Percentiles rank a stretch among this genome's conserved stretches.
Conservation (phyloP, 2,329 filamentous ascomycete genomes). For the Colletotrichum coccodes region DNA sequence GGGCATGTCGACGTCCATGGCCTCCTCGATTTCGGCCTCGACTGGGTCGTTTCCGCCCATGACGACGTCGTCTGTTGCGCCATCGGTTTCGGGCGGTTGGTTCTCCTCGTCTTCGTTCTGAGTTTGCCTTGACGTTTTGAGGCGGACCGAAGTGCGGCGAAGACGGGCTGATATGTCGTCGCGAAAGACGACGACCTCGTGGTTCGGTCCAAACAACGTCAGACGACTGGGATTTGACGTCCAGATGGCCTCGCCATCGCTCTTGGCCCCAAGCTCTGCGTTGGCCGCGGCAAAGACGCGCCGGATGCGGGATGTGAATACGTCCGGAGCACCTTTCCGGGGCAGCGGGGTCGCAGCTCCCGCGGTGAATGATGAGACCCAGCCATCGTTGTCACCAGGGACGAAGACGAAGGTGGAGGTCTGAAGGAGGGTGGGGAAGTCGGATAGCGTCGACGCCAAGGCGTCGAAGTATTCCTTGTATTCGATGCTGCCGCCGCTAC, state of each 20-base stretch:
- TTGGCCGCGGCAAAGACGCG: slow-evolving; percentile 84
- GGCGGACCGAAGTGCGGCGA: slow-evolving; percentile 78
- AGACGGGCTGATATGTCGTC: slow-evolving; percentile 88
- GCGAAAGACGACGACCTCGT: slow-evolving; percentile 87
- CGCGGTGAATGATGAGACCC: slow-evolving; percentile 86
- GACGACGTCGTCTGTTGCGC: slow-evolving; percentile 39
- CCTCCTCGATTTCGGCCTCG: slow-evolving; percentile 36
- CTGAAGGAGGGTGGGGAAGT: slow-evolving; percentile 84
- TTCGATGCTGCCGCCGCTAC: slow-evolving; percentile 85
- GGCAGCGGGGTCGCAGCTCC: slow-evolving; percentile 79
- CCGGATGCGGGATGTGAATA: slow-evolving; percentile 90
- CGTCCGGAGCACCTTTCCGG: slow-evolving; percentile 78
- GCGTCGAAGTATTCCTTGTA: slow-evolving; percentile 97
- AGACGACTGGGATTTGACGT: slow-evolving; percentile 87
- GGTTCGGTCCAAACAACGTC: slow-evolving; percentile 85
- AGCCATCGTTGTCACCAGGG: slow-evolving; percentile 97
- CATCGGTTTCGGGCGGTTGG: slow-evolving; percentile 23
- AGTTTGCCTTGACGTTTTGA: slow-evolving; percentile 60
- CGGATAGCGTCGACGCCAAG: slow-evolving; percentile 82
- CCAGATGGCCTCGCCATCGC: slow-evolving; percentile 81
- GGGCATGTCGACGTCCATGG: slow-evolving; percentile 57
- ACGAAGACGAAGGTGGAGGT: slow-evolving; percentile 90
- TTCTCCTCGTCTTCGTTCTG: slow-evolving; percentile 43
- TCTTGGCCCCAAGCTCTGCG: slow-evolving; percentile 64
- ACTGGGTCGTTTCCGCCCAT: slow-evolving; percentile 42